Percentiles rank a stretch among this genome's conserved stretches.
phyloP scores from a whole-genome alignment of 75 land plant species.

The Sequoia sempervirens region DNA sequence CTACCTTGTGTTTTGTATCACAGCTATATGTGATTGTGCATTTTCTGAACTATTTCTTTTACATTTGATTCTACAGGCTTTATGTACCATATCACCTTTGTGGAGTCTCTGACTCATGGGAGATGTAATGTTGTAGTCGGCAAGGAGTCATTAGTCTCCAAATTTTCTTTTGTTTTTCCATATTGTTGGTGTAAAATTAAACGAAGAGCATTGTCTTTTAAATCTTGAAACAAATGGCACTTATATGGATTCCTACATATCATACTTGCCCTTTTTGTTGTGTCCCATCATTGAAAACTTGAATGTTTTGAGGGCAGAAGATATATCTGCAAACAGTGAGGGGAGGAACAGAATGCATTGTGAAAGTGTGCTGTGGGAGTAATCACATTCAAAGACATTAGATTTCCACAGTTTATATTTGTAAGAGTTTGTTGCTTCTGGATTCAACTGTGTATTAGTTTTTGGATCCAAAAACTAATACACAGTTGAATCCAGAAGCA shows the following conservation, averaged over 20 bases:
- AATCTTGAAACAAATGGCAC: neutral
- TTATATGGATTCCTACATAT: neutral
- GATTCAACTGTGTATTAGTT: no score
- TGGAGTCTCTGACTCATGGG: neutral
- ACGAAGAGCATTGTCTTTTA: neutral
- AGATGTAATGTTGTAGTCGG: neutral
- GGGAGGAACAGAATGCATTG: neutral
- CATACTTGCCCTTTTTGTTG: neutral
- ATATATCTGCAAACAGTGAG: neutral
- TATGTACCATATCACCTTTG: neutral
- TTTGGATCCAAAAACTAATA: no score
- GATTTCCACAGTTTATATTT: no score
- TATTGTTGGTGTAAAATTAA: neutral
- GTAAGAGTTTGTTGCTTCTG: no score
- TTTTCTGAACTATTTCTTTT: neutral
- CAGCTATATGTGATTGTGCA: neutral
- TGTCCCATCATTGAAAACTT: neutral
- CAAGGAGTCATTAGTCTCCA: neutral
- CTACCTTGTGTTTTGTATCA: neutral
- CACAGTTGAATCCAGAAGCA: no score
- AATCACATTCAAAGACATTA: no score
- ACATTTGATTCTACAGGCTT: neutral
- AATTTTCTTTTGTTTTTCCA: neutral
- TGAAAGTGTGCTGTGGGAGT: neutral
- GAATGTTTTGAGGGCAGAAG: neutral